phyloP scores from a whole-genome alignment of 2,329 filamentous ascomycete genomes.

The Alternaria atra region DNA sequence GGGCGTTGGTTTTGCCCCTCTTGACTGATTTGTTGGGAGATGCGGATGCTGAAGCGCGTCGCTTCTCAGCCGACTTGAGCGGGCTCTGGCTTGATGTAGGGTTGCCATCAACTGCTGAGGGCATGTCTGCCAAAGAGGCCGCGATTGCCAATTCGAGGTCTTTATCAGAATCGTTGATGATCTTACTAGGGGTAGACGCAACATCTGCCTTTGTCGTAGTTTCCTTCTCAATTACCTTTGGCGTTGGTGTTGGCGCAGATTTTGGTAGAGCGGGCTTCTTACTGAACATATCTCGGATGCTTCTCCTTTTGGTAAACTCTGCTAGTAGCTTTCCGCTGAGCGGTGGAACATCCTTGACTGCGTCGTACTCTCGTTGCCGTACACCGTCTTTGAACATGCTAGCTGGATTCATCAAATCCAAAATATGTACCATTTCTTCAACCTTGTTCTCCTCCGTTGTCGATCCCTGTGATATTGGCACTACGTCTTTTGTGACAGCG shows the following conservation, averaged over 20 bases:
- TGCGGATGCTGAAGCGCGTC: slow-evolving; percentile 31
- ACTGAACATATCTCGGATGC: slow-evolving; percentile 92
- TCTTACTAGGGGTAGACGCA: not conserved
- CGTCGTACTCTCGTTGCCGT: slow-evolving; percentile 71
- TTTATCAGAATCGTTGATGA: slow-evolving; percentile 20
- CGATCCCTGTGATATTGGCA: slow-evolving; percentile 53
- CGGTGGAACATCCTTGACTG: slow-evolving; percentile 70
- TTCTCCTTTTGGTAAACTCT: slow-evolving; percentile 85
- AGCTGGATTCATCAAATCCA: slow-evolving; percentile 80
- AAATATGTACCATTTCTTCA: slow-evolving; percentile 62
- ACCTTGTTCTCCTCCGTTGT: slow-evolving; percentile 32
- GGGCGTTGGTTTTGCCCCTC: slow-evolving; percentile 58
- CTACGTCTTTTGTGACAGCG: slow-evolving; percentile 72
- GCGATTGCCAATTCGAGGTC: slow-evolving; percentile 12
- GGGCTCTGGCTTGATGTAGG: slow-evolving; percentile 19
- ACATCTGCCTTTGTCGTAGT: slow-evolving; percentile 4
- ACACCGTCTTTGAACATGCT: slow-evolving; percentile 75
- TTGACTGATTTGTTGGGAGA: slow-evolving; percentile 52
- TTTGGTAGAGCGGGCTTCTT: slow-evolving; percentile 39
- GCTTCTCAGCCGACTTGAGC: slow-evolving; percentile 44
- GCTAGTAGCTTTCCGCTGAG: slow-evolving; percentile 84
- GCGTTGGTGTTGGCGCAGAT: slow-evolving; percentile 8
- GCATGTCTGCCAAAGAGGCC: slow-evolving; percentile 11
- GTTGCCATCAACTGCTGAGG: slow-evolving; percentile 10
- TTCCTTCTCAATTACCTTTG: slow-evolving; percentile 3